Base-by-base conservation (phyloP, 106 monocot genomes). In the Agapanthus africanus region DNA sequence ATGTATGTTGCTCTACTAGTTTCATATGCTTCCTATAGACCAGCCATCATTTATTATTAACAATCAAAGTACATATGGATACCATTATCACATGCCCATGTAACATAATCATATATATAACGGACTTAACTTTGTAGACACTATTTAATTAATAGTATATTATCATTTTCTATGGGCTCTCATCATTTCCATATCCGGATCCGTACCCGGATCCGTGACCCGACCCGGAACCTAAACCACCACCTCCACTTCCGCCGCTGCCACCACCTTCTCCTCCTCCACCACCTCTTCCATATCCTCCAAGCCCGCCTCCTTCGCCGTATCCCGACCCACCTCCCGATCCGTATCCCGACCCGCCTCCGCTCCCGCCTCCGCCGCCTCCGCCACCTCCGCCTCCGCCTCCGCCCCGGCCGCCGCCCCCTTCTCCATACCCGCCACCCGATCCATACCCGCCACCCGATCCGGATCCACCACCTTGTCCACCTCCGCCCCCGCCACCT, bases 171-270 rank as follows among this genome's bases (percentile, higher is more conserved):
- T 47, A 47, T 15, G 46, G 46, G 4, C 19, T 47, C 46, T 47
- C 46, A 47, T 47, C 19, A 19, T 19, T 19, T 1, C 46, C 46
- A 47, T 47, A 47, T 1, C 46, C 46, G 1, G 46, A 47, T 47
- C 46, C 46, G 19, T 47, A 47, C 13, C 46, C 46, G 16, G 46
- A 47, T 19, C 46, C 46, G 46, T 47, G 4, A 18, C 25, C 34
- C 61, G 34, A 6, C 32, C 40, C 9, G 70, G 51, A n/a, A 44
- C 30, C 39, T 71, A 82, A 9, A 54, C 80, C 25, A 60, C 78
- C 0, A 67, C 91, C 23, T 59, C 86, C 37, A 87, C 85, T 67
- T 16, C 72, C 10, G 87, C 83, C 26, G 60, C 74, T 13, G 76
- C 72, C 42, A 34, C 52, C 61, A 40, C 79, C 25, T 37, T 59